Conservation (phyloP, 495 filamentous ascomycete species). For the Penicillium ochrochloron region DNA sequence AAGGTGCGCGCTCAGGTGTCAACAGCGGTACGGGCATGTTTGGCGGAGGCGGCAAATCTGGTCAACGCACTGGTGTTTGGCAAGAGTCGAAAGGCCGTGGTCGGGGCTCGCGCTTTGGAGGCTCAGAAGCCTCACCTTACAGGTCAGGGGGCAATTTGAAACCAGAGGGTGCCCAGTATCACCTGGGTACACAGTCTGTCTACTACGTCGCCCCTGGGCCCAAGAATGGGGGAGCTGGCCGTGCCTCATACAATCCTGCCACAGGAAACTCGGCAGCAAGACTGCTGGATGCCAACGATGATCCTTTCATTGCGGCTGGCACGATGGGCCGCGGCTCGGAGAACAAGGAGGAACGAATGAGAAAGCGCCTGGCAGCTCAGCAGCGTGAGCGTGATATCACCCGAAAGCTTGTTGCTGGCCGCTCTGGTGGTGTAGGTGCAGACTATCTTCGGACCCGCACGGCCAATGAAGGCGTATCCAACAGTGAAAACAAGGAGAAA, state of each 20-base stretch:
- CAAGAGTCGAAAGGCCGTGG: slow-evolving; percentile 37
- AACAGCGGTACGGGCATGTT: slow-evolving; percentile 60
- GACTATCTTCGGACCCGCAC: slow-evolving; percentile 72
- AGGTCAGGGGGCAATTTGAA: slow-evolving; percentile 38
- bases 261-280: slow-evolving; percentile 58
- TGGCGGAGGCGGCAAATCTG: slow-evolving; percentile 52
- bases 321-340: slow-evolving; percentile 50
- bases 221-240: slow-evolving; percentile 31
- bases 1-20: slow-evolving; percentile 76
- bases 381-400: slow-evolving; percentile 85
- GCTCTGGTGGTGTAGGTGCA: slow-evolving; percentile 69
- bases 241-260: slow-evolving; percentile 31
- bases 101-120: slow-evolving; percentile 13
- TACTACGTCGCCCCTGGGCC: slow-evolving; percentile 60
- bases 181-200: slow-evolving; percentile 59
- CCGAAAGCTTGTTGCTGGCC: slow-evolving; percentile 62
- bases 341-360: slow-evolving; percentile 68
- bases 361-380: slow-evolving; percentile 68
- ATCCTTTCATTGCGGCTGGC: slow-evolving; percentile 56
- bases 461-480: slow-evolving; percentile 26
- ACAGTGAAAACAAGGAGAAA: slow-evolving; percentile 16
- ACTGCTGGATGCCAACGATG: slow-evolving; percentile 70
- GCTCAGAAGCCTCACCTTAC: background rate
- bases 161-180: slow-evolving; percentile 59
- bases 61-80: slow-evolving; percentile 52